A percentile compares a stretch with the other conserved stretches of the same genome.
Conservation (phyloP, 2,329 filamentous ascomycete genomes). For the Aureobasidium melanogenum region DNA sequence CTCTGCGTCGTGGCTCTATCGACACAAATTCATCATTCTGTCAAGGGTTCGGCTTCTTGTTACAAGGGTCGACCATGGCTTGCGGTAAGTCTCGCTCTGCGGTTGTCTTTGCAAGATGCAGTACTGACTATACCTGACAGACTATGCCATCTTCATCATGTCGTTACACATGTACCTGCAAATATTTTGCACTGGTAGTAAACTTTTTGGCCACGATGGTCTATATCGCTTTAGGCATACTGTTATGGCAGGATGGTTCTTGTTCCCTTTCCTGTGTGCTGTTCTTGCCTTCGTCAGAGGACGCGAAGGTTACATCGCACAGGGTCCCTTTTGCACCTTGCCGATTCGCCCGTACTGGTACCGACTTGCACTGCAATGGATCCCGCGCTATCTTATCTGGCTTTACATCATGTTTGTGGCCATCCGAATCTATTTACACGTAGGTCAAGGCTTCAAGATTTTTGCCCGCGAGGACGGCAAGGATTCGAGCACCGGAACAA, state of each 20-base stretch:
- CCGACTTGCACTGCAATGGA: conserved; percentile 59
- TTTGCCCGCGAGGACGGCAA: conserved; percentile 25
- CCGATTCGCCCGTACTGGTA: conserved; percentile 61
- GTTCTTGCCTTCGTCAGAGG: conserved; percentile 54
- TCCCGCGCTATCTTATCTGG: conserved; percentile 64
- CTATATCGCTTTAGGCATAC: conserved; percentile 58
- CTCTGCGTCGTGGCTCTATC: conserved; percentile 45
- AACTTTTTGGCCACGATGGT: conserved; percentile 45
- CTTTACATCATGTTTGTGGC: conserved; percentile 56
- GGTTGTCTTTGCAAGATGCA: background rate
- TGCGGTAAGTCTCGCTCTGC: conserved; percentile 36
- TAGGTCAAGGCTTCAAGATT: conserved; percentile 39
- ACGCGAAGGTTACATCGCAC: conserved; percentile 48
- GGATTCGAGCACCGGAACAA: conserved; percentile 10
- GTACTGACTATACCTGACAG: conserved; percentile 24
- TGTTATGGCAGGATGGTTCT: conserved; percentile 49
- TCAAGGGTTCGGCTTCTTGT: conserved; percentile 59
- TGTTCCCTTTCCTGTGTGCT: conserved; percentile 52
- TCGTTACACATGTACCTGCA: conserved; percentile 64
- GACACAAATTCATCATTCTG: conserved; percentile 49
- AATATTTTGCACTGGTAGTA: conserved; percentile 50
- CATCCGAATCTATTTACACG: conserved; percentile 60
- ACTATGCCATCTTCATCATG: conserved; percentile 64
- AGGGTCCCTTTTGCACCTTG: conserved; percentile 62
- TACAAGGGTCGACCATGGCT: conserved; percentile 58